Evolutionary conservation across 169 alveolate species (phyloP).

Genomic region (Plasmodium coatneyi): DNA sequence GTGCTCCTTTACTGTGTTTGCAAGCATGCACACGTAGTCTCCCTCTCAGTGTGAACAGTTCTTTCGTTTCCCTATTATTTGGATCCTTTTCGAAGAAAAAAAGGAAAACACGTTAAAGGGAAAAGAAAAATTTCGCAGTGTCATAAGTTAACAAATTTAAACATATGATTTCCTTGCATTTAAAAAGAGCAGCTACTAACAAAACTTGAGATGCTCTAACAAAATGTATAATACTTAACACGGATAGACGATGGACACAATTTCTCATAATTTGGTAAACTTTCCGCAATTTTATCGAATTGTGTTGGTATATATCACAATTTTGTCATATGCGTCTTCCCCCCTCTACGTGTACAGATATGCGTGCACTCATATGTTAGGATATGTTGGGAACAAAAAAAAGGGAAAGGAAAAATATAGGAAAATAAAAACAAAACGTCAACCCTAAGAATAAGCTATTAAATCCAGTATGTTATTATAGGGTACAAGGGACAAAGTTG

Average conservation of each 20-base stretch:
- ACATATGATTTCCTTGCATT: background rate
- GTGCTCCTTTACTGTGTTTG: background rate
- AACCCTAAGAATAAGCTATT: background rate
- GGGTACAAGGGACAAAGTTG: background rate
- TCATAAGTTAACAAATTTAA: background rate
- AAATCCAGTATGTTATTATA: background rate
- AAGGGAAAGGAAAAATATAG: background rate
- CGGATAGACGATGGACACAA: background rate
- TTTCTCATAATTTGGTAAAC: slow-evolving; percentile 2
- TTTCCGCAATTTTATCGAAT: background rate
- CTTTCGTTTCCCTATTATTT: background rate
- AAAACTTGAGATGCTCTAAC: background rate
- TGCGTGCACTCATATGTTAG: background rate
- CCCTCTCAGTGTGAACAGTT: background rate
- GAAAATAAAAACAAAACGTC: background rate
- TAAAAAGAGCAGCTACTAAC: background rate
- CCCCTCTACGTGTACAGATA: background rate
- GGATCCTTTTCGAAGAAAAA: background rate
- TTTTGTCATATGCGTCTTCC: background rate
- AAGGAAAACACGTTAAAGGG: background rate
- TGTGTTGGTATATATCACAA: background rate
- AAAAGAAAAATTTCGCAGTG: background rate
- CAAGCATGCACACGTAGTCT: background rate
- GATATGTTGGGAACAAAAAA: background rate
- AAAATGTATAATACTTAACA: background rate